Evolutionary conservation across 495 filamentous ascomycete species (phyloP), one percentile per base, ranked within the genome.

Genomic region (Trichoderma parareesei): DNA sequence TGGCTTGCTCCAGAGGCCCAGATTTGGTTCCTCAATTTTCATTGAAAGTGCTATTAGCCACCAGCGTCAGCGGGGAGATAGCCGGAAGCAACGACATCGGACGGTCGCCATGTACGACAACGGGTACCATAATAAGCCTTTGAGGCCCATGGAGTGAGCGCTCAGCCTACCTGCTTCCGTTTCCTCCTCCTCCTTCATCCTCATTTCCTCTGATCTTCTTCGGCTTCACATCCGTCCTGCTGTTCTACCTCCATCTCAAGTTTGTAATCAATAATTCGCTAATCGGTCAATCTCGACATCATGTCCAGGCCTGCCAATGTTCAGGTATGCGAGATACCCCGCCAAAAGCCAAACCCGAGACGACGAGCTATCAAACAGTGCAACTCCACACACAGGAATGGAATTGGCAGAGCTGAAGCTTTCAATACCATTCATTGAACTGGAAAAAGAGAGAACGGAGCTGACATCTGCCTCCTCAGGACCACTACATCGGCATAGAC

Each of bases 401-500:
- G 4, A 5, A 49, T 49, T 49, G 46, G 46, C 46, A 49, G n/a
- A 49, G 46, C 14, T 8, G 46, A 3, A 49, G n/a, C n/a, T 8
- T 49, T 49, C 46, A 49, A 18, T 18, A 49, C 46, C 43, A 13
- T 60, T 9, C 43, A 13, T 35, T 6, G 9, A 14, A 60, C 33
- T 3, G 38, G n/a, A 38, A 42, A n/a, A 20, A 5, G 18, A 41
- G 13, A 40, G 5, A 2, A 10, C n/a, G 11, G 35, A 37, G 42
- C 43, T 63, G 8, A 63, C 42, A 63, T 33, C 14, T 13, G 60
- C 20, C 37, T 5, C 11, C 27, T 33, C 70, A 79, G 74, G 73
- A 83, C 63, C 77, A 86, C 67, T 97, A 90, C 74, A 92, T 97
- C 70, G 93, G 93, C 53, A 90, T 97, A 64, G 94, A 98, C 73